phyloP scores from a whole-genome alignment of 139 green algal species.

The Zygnema circumcarinatum region DNA sequence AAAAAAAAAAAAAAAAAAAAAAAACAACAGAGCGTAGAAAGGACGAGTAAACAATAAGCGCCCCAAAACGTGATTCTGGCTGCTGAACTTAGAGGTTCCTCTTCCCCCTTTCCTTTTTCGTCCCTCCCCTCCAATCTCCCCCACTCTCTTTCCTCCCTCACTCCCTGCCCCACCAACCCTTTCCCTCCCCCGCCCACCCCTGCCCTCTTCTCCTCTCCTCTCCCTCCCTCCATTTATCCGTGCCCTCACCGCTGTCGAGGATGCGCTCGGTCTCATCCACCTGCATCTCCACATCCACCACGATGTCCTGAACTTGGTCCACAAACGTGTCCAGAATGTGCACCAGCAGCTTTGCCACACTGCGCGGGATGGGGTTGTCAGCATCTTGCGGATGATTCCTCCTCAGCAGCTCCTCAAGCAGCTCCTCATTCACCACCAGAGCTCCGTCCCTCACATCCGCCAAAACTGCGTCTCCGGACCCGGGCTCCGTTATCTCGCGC shows the following conservation, averaged over 20 bases:
- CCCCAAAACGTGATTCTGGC: too few species aligned
- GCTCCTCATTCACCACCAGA: slow-evolving; percentile 3
- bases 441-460: neutral
- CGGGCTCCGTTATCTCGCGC: too few species aligned
- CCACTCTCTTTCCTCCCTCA: neutral
- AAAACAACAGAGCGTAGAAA: too few species aligned
- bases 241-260: slow-evolving; percentile 15
- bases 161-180: neutral
- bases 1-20: too few species aligned
- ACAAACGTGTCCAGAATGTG: slow-evolving; percentile 43
- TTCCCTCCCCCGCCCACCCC: neutral
- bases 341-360: slow-evolving; percentile 23
- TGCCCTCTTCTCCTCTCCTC: neutral
- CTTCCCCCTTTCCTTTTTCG: neutral
- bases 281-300: slow-evolving; percentile 31
- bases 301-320: slow-evolving; percentile 31
- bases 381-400: slow-evolving; percentile 42
- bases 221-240: neutral
- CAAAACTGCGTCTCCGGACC: neutral
- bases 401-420: slow-evolving; percentile 32
- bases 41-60: too few species aligned
- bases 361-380: slow-evolving; percentile 10
- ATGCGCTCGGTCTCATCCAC: slow-evolving; percentile 24
- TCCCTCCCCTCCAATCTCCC: neutral
- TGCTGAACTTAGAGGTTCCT: neutral